Base-by-base conservation (phyloP, 2,329 filamentous ascomycete genomes). In the Sclerotinia trifoliorum region DNA sequence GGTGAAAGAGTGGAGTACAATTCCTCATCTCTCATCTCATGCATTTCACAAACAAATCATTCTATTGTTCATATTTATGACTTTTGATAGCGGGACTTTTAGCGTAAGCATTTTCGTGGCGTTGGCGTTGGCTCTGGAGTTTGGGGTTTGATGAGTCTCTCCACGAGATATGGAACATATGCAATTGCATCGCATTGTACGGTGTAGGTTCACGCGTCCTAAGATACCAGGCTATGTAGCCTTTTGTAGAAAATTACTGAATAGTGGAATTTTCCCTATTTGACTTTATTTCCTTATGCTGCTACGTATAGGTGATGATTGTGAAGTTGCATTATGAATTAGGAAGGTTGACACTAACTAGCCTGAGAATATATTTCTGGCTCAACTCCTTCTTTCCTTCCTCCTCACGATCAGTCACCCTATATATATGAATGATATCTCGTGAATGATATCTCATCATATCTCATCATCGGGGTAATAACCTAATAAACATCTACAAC, bases 1-100 rank as follows among this genome's bases (percentile, higher is more conserved):
- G 75, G 75, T 75, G 62, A 70, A 39, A 39, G 17, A 51, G 29
- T 39, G 2, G 60, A 62, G 60, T 11, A 51, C 46, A 3, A 48
- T 32, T 32, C 6, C 6, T 7, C 6, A 1, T 5, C 29, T 29
- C 29, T 29, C 7, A n/a, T 35, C 58, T 51, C 29, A 51, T 13
- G 29, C 58, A 24, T 35, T 29, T n/a, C 15, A 24, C n/a, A 19
- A 51, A 24, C n/a, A 19, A 51, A 51, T 39, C 24, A 26, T 62
- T 51, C 60, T 62, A 19, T 51, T 39, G 60, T 62, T 62, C 46
- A 62, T 62, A 51, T 51, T 62, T 11, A 7, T 26, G 24, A 19
- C 39, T 62, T 6, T 39, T 39, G 29, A n/a, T 13, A 49, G 29
- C 29, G 44, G 46, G 15, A 26, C 39, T 39, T 49, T 62, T 26